Evolutionary conservation across 192 early-diverging fungal genomes (phyloP).

Genomic region (Thoreauomyces humboldtii): DNA sequence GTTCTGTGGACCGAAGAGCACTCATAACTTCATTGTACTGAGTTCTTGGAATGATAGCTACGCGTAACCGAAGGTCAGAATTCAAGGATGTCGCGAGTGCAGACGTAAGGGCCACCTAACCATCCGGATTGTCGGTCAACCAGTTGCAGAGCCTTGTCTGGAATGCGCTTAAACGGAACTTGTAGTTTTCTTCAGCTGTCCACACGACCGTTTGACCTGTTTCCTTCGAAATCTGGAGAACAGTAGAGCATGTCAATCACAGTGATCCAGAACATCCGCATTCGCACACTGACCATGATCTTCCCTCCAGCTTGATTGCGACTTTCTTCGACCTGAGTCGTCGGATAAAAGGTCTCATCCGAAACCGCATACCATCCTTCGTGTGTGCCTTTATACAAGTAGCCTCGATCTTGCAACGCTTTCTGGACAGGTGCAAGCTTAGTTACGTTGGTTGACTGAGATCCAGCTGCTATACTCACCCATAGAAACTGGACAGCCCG

Average conservation of each 20-base stretch:
- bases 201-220: constrained; percentile 85
- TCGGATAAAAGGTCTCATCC: constrained; percentile 89
- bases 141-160: constrained; percentile 60
- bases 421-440: constrained; percentile 33
- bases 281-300: no score
- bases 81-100: neutral
- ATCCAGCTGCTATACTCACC: constrained; percentile 38
- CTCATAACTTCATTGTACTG: constrained; percentile 31
- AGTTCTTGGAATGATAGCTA: constrained; percentile 65
- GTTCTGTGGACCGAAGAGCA: constrained; percentile 13
- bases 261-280: no score
- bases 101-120: constrained; percentile 23
- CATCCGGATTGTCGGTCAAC: constrained; percentile 65
- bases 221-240: constrained; percentile 71
- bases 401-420: constrained; percentile 60
- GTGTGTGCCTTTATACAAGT: constrained; percentile 88
- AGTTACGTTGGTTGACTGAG: neutral
- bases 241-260: no score
- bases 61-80: neutral
- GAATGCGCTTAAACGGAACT: constrained; percentile 75
- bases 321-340: constrained; percentile 65
- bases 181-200: constrained; percentile 92
- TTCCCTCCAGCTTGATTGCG: no score
- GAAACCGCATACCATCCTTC: constrained; percentile 95
- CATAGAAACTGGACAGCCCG: constrained; percentile 72